These are phyloP conservation scores for Basipetospora sp. DNA, from an alignment of 2,329 filamentous ascomycete species.

Conservation along the genomic window DNA sequence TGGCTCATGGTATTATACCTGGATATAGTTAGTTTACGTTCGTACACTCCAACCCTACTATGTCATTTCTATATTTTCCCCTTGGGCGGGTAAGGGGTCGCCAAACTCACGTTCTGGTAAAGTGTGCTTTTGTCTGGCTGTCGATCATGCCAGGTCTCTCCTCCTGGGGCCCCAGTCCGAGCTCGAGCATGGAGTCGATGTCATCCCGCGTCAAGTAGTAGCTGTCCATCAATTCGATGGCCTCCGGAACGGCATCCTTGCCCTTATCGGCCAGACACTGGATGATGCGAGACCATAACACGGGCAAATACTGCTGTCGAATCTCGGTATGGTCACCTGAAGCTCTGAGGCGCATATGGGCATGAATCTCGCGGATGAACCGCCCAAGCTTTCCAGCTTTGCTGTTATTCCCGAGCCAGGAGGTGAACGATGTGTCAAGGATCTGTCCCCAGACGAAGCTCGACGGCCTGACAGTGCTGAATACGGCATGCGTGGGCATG, in stretches of 20 bases:
- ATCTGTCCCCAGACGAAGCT: conserved; percentile 75
- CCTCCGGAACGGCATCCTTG: conserved; percentile 63
- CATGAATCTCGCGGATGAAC: conserved; percentile 83
- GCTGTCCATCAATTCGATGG: conserved; percentile 92
- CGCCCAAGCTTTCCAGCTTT: conserved; percentile 65
- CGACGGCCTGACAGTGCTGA: conserved; percentile 83
- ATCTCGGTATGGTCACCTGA: conserved; percentile 88
- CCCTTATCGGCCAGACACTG: conserved; percentile 62
- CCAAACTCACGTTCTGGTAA: conserved; percentile 65
- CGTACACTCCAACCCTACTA: background rate
- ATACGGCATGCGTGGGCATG: conserved; percentile 91
- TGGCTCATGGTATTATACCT: conserved; percentile 80
- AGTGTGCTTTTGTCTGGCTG: conserved; percentile 70
- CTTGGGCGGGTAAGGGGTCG: background rate
- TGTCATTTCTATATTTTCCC: too few species aligned
- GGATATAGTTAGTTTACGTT: background rate
- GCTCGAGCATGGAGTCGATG: conserved; percentile 80
- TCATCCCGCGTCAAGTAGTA: conserved; percentile 93
- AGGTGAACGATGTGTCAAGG: conserved; percentile 61
- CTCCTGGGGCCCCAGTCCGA: conserved; percentile 74
- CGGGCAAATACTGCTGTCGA: conserved; percentile 81
- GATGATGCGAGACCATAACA: conserved; percentile 70
- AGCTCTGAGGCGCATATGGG: conserved; percentile 83
- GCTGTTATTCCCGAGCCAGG: conserved; percentile 92
- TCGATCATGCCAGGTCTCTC: conserved; percentile 66